Evolutionary conservation across 306 rosid genomes (phyloP).

Genomic region (Vigna reflexopilosa): DNA sequence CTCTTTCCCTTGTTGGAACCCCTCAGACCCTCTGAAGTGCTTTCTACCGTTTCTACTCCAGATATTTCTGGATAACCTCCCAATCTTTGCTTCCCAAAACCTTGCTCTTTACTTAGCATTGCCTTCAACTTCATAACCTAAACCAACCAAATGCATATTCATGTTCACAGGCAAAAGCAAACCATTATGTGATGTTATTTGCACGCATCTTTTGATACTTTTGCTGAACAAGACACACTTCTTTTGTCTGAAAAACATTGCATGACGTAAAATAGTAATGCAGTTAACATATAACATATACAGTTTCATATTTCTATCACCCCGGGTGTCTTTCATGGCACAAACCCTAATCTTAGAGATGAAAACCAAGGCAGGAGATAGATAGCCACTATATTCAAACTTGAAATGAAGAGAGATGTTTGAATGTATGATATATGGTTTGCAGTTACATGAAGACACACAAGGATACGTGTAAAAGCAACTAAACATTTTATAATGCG

Average conservation of each 20-base stretch:
- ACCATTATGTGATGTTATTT: no score
- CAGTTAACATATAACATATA: no score
- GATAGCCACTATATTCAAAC: no score
- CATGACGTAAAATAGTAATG: background rate
- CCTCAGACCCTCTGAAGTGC: constrained; percentile 51
- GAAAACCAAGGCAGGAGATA: background rate
- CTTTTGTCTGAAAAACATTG: background rate
- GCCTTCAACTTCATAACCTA: constrained; percentile 72
- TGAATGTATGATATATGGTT: background rate
- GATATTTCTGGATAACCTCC: constrained; percentile 52
- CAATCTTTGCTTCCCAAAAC: constrained; percentile 33
- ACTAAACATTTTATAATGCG: background rate
- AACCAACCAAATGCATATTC: no score
- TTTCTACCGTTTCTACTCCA: constrained; percentile 69
- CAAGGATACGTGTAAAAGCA: background rate
- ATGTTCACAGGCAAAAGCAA: no score
- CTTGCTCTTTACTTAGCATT: constrained; percentile 55
- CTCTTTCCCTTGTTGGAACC: constrained; percentile 51
- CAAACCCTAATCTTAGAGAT: background rate
- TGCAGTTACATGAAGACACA: constrained; percentile 12
- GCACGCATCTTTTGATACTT: no score
- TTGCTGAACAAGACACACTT: background rate
- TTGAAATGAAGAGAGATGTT: background rate
- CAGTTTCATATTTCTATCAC: background rate
- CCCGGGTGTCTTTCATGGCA: background rate